Base-by-base conservation (phyloP, 192 early-diverging fungal genomes). In the Coemansia sp. region DNA sequence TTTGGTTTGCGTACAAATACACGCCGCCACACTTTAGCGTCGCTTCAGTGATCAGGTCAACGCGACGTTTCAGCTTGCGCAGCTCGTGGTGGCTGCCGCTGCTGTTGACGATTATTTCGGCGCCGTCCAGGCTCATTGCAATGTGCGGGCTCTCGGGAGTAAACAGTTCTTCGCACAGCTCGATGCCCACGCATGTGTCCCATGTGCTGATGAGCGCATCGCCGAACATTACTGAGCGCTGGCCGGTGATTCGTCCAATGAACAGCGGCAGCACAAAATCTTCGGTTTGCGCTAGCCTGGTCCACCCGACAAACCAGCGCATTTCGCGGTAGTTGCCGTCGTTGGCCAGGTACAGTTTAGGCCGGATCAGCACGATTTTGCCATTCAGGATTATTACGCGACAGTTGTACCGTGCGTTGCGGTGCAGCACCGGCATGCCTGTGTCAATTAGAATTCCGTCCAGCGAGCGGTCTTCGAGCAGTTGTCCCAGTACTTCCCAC, bases 291-390 rank as follows among this genome's bases (percentile, higher is more conserved):
- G 85, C 73, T 5, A 56, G 48, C 56, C 88, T 86, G 12, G 70
- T 83, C 96, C 96, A 99, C 5, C 90, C 80, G 0, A 91, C 85
- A 75, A 99, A 99, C 90, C 94, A 99, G 37, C 97, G 82, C 77
- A 90, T 60, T 73, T 99, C 97, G 29, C 96, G 90, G 79, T 99
- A 99, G 72, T 98, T 98, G 17, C 96, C 96, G 69, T 98, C 96
- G 66, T 98, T 97, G 17, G 97, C 97, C 68, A 99, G 63, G 62
- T 84, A 90, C 79, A 96, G 85, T 67, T 99, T 99, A n/a, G 97
- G 97, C 2, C 97, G 88, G 50, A 99, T 98, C 69, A 99, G 72
- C 12, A 97, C 81, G 56, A 99, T 93, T 62, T 86, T 83, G 2
- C 86, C 81, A 72, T 97, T 85, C 24, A 86, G 79, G 32, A 96